phyloP scores from a whole-genome alignment of 208 protist genomes.

The Eutreptiella sp. region DNA sequence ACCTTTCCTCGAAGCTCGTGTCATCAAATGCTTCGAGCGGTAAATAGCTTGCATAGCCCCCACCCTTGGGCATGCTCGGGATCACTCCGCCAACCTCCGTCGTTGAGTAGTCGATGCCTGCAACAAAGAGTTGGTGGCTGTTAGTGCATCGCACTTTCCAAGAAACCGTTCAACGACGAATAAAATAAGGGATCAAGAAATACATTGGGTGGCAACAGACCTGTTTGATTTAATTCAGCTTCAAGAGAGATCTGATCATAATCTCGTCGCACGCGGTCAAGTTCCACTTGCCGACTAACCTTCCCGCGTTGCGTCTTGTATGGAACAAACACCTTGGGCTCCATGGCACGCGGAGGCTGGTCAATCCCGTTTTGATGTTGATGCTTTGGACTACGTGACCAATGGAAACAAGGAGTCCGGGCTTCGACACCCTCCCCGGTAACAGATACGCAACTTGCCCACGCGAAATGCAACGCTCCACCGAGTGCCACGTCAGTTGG shows the following conservation, averaged over 20 bases:
- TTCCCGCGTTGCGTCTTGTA: constrained; percentile 56
- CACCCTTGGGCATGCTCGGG: constrained; percentile 25
- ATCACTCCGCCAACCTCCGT: constrained; percentile 10
- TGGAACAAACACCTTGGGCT: constrained; percentile 85
- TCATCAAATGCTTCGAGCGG: constrained; percentile 84
- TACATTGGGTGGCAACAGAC: too few species aligned
- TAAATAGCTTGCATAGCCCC: constrained; percentile 58
- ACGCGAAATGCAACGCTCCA: too few species aligned
- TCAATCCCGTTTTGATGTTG: too few species aligned
- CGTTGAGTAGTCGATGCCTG: constrained; percentile 47
- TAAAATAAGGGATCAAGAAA: too few species aligned
- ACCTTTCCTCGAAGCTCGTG: constrained; percentile 66
- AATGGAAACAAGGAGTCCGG: too few species aligned
- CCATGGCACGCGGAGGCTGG: too few species aligned
- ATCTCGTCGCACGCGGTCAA: constrained; percentile 60
- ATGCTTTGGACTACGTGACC: too few species aligned
- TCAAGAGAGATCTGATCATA: constrained; percentile 47
- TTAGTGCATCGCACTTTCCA: constrained; percentile 26
- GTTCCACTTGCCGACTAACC: constrained; percentile 62
- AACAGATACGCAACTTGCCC: too few species aligned
- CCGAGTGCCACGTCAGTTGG: too few species aligned
- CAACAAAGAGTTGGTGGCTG: constrained; percentile 57
- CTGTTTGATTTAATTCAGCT: too few species aligned
- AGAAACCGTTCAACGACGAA: constrained; percentile 31
- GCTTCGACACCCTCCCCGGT: too few species aligned